These are phyloP conservation scores for Penicillium malachiteum DNA, from an alignment of 495 filamentous ascomycete species.

Conservation along the genomic window DNA sequence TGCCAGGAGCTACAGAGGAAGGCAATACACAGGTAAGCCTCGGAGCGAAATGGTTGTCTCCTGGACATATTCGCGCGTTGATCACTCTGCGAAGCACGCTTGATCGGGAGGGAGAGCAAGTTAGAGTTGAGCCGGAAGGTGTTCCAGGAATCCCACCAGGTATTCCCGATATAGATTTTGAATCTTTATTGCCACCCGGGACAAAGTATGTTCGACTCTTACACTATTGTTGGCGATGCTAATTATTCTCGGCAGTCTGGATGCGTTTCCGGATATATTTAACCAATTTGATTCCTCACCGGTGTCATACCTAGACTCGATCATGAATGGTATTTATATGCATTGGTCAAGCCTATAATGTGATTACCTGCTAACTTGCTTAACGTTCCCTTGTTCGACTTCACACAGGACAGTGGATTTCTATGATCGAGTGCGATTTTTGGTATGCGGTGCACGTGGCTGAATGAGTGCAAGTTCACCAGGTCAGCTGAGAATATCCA, in stretches of 20 bases:
- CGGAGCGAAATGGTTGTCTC: conserved; percentile 34
- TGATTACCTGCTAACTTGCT: conserved; percentile 5
- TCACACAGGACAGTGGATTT: conserved; percentile 22
- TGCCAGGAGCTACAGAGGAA: conserved; percentile 15
- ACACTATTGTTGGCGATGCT: too few relatives aligned
- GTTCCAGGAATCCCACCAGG: not conserved
- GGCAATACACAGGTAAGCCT: conserved; percentile 3
- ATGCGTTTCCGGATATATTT: conserved; percentile 9
- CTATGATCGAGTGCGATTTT: conserved; percentile 3
- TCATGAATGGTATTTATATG: conserved; percentile 45
- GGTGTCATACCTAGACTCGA: conserved; percentile 34
- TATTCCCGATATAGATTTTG: not conserved
- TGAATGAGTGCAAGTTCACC: not conserved
- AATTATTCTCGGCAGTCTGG: conserved; percentile 8
- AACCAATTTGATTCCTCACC: conserved; percentile 28
- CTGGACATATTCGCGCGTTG: conserved; percentile 34
- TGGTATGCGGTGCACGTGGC: not conserved
- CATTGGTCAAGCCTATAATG: too few relatives aligned
- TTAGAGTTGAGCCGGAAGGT: conserved; percentile 5
- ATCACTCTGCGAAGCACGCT: conserved; percentile 28
- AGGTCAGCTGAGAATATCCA: too few relatives aligned
- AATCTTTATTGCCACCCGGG: not conserved
- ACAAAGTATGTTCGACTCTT: not conserved
- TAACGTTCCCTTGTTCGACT: conserved; percentile 31
- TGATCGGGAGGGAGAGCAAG: conserved; percentile 15